phyloP scores from a whole-genome alignment of 768 basidiomycete species.

The Russula sp. region DNA sequence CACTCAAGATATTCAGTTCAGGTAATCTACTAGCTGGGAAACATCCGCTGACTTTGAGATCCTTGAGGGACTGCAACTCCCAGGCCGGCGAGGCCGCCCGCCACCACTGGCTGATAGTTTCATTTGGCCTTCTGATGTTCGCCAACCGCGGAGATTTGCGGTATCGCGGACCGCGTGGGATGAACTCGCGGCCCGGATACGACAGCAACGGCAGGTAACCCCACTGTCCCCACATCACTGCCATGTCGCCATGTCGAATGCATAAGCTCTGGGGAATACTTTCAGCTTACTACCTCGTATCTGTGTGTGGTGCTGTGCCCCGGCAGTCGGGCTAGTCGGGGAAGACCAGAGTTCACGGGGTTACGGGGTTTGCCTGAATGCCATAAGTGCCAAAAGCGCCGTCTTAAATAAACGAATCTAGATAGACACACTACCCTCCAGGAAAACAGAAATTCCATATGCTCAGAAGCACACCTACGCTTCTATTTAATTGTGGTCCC shows the following conservation, averaged over 20 bases:
- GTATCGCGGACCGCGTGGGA: background rate
- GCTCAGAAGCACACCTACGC: background rate
- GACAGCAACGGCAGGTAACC: background rate
- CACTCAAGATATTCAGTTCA: too few relatives aligned
- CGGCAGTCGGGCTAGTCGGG: conserved; percentile 6
- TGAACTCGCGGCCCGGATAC: background rate
- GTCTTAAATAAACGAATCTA: background rate
- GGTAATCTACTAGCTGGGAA: too few relatives aligned
- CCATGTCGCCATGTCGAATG: background rate
- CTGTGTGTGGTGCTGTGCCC: background rate
- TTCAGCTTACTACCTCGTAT: background rate
- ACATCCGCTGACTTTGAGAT: too few relatives aligned
- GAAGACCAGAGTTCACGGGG: background rate
- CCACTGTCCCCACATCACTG: background rate
- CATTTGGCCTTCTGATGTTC: too few relatives aligned
- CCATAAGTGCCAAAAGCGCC: background rate
- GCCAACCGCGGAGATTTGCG: background rate
- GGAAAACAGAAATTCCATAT: background rate
- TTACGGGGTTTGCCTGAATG: background rate
- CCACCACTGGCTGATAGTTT: too few relatives aligned
- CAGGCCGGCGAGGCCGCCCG: too few relatives aligned
- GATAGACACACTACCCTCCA: background rate
- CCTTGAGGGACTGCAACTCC: too few relatives aligned
- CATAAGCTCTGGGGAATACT: background rate
- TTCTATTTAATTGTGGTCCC: background rate